These are phyloP conservation scores for Cyclostephanos tholiformis DNA, from an alignment of 108 stramenopile genomes.

Conservation along the genomic window DNA sequence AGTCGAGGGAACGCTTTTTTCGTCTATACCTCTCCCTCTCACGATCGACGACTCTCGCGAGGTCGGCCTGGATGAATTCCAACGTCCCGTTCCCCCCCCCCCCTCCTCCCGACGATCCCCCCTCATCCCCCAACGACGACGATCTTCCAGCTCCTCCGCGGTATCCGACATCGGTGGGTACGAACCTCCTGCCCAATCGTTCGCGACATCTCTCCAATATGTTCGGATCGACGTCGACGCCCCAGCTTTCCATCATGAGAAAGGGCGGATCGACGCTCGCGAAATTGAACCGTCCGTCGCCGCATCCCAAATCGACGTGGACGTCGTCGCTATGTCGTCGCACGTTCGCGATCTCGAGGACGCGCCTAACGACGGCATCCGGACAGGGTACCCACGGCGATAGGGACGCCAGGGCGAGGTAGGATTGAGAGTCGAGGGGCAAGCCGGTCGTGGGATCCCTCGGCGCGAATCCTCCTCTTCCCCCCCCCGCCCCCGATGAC, in stretches of 20 bases:
- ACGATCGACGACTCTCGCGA: constrained; percentile 41
- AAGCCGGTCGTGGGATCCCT: background rate
- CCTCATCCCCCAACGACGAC: no score
- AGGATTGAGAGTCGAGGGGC: constrained; percentile 49
- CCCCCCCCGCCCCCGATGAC: no score
- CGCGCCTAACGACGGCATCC: constrained; percentile 68
- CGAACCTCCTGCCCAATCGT: constrained; percentile 37
- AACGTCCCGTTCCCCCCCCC: constrained; percentile 51
- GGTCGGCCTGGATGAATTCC: constrained; percentile 71
- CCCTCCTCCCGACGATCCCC: constrained; percentile 19
- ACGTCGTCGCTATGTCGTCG: constrained; percentile 40
- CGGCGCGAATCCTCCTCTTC: background rate
- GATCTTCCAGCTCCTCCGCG: background rate
- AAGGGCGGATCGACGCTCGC: constrained; percentile 60
- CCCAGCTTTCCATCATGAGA: constrained; percentile 55
- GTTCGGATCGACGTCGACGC: constrained; percentile 81
- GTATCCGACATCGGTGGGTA: constrained; percentile 7
- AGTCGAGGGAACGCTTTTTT: background rate
- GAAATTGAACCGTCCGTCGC: constrained; percentile 88
- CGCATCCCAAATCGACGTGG: constrained; percentile 85
- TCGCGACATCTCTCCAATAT: constrained; percentile 52
- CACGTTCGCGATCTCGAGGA: constrained; percentile 71
- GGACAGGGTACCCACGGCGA: constrained; percentile 87
- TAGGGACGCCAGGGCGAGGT: constrained; percentile 66
- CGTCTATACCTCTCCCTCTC: constrained; percentile 29